phyloP scores from a whole-genome alignment of 495 filamentous ascomycete species.

The Stereocaulon alpinum region DNA sequence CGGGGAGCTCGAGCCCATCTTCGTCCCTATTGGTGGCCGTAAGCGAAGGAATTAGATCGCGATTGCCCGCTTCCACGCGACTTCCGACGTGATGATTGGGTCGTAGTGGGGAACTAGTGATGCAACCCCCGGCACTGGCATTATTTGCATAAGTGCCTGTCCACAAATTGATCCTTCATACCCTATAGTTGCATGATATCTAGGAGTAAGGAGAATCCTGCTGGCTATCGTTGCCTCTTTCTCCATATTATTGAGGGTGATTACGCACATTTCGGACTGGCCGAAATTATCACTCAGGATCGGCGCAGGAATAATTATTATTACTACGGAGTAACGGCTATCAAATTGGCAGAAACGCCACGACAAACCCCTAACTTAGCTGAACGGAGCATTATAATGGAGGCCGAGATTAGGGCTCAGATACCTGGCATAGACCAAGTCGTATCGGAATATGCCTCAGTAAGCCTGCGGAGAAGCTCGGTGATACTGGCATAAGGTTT shows the following conservation, averaged over 20 bases:
- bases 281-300: not conserved
- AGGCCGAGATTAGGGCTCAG: conserved; percentile 76
- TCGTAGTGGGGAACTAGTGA: not conserved
- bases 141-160: no score
- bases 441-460: conserved; percentile 81
- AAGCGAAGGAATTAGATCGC: not conserved
- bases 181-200: not conserved
- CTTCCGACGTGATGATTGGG: conserved; percentile 7
- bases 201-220: no score
- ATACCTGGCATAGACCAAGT: conserved; percentile 85
- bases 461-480: conserved; percentile 24
- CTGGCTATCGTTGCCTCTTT: not conserved
- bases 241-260: not conserved
- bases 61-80: not conserved
- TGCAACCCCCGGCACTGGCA: no score
- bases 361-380: not conserved
- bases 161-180: not conserved
- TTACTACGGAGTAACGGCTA: not conserved
- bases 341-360: conserved; percentile 1
- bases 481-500: not conserved
- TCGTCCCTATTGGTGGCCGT: not conserved
- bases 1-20: not conserved
- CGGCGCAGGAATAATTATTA: not conserved
- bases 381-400: conserved; percentile 46
- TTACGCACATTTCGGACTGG: not conserved